Conservation (phyloP, 495 filamentous ascomycete genomes). For the Terfezia claveryi region DNA sequence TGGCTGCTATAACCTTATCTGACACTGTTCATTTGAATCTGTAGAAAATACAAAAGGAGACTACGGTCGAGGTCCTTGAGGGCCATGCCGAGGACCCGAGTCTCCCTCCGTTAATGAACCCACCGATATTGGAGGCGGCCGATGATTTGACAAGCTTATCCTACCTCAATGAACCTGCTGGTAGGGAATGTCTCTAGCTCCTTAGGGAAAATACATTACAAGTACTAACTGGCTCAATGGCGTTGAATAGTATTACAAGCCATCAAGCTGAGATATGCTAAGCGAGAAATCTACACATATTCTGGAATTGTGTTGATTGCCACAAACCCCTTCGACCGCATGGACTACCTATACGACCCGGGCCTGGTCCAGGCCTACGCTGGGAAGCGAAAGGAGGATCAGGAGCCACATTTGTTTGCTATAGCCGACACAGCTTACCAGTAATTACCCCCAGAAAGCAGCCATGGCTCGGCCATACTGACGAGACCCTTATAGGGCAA, state of each 20-base stretch:
- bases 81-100: conserved; percentile 41
- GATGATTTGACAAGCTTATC: conserved; percentile 96
- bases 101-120: conserved; percentile 91
- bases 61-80: conserved; percentile 58
- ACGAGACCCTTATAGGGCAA: conserved; percentile 42
- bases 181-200: conserved; percentile 28
- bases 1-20: conserved; percentile 13
- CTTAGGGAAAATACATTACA: neutral
- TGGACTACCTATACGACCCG: conserved; percentile 94
- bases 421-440: conserved; percentile 98
- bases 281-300: conserved; percentile 99
- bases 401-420: conserved; percentile 93
- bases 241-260: conserved; percentile 62
- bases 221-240: no score
- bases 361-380: conserved; percentile 99
- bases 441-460: conserved; percentile 29
- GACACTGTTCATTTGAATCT: neutral
- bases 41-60: conserved; percentile 23
- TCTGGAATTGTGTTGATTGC: conserved; percentile 97
- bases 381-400: conserved; percentile 84
- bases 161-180: conserved; percentile 94
- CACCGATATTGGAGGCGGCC: conserved; percentile 91
- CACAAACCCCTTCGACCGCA: conserved; percentile 92
- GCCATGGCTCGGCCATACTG: neutral
- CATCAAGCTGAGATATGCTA: conserved; percentile 89